Base-by-base conservation (phyloP, 2,329 filamentous ascomycete genomes). In the Aspergillus sclerotialis region DNA sequence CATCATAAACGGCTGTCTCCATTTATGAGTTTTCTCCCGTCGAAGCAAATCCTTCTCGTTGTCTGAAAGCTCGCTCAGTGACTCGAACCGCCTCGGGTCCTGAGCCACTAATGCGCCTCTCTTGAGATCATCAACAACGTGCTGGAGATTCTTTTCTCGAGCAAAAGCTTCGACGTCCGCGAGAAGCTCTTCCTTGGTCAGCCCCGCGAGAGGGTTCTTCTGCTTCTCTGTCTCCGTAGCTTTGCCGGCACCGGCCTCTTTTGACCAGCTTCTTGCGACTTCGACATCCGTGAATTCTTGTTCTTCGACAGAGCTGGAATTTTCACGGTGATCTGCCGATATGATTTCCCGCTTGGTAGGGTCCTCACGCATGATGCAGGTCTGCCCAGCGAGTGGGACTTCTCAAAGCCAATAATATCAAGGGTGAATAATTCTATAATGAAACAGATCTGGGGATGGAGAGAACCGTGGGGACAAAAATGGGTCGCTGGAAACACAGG, bases 91-190 rank as follows among this genome's bases (percentile, higher is more conserved):
- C 10, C 66, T 66, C 0, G 82, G 82, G 46, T 84, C 76, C 54
- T 84, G 81, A 3, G 84, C 83, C 12, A 89, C 73, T 7, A 89
- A 68, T 3, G 83, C 84, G 18, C 82, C 84, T 12, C 45, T 49
- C 18, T 46, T 48, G 8, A 54, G 36, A 17, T 52, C 35, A 10
- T 63, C 60, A 2, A 76, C 60, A 40, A 81, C 70, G 38, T 82
- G 73, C 3, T 64, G 60, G 19, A 88, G 67, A 13, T 70, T 68
- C 44, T 82, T 75, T 28, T 72, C 63, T 9, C 66, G 61, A 15
- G 78, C 80, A 49, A 50, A 58, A 7, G 40, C 36, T 28, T 56
- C 52, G 23, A 55, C 49, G 32, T 58, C 53, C 7, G 30, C 33
- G 3, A 56, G 38, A 13, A 58, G 41, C 28, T 52, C 45, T 10